Conservation (phyloP, 2,329 filamentous ascomycete species). For the Claviceps sp. region DNA sequence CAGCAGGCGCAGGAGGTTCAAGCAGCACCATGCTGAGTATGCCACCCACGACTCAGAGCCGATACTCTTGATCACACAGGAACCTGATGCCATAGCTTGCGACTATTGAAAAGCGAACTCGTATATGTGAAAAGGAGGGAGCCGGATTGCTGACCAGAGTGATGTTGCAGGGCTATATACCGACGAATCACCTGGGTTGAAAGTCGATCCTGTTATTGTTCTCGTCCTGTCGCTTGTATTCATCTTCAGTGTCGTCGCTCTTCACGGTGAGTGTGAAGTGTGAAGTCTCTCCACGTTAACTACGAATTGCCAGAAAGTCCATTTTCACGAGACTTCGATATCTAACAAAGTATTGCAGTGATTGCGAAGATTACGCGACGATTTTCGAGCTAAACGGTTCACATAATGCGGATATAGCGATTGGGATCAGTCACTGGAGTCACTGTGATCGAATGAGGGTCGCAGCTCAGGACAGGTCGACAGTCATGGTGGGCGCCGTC, state of each 20-base stretch:
- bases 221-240: slow-evolving; percentile 93
- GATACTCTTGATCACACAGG: too few species aligned
- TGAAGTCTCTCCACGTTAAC: neutral
- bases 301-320: neutral
- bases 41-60: slow-evolving; percentile 35
- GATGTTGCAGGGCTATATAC: slow-evolving; percentile 67
- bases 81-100: neutral
- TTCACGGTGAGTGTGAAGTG: slow-evolving; percentile 42
- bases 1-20: slow-evolving; percentile 88
- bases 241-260: slow-evolving; percentile 94
- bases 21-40: slow-evolving; percentile 97
- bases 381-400: slow-evolving; percentile 49
- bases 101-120: neutral
- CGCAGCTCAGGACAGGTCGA: neutral
- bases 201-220: slow-evolving; percentile 96
- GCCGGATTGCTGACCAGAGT: slow-evolving; percentile 8
- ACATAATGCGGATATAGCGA: neutral
- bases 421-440: neutral
- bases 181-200: slow-evolving; percentile 91
- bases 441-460: neutral
- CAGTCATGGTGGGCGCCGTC: neutral
- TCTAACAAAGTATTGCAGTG: slow-evolving; percentile 37
- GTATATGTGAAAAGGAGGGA: neutral
- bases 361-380: slow-evolving; percentile 90
- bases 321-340: neutral